Percentiles rank a stretch among this genome's conserved stretches.
Evolutionary conservation across 257 asterid genomes (phyloP).

Genomic region (Solanum bulbocastanum): DNA sequence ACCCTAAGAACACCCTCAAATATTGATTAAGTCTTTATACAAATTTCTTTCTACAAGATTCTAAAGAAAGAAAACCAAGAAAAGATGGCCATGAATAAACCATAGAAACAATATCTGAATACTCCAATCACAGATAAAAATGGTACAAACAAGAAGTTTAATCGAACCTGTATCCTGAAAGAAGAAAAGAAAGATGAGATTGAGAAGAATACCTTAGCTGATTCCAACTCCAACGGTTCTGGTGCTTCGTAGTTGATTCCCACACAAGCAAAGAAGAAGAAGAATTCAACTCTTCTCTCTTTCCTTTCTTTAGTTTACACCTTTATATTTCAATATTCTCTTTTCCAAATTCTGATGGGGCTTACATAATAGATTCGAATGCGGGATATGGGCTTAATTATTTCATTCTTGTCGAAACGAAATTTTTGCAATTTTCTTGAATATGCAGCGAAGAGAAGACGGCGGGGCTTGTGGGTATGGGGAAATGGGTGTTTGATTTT

Average conservation of each 20-base stretch:
- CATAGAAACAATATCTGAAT: not conserved
- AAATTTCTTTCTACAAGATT: not conserved
- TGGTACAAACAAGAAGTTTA: not conserved
- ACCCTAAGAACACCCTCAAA: not conserved
- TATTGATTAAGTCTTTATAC: not conserved
- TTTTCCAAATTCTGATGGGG: not conserved
- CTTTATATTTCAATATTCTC: not conserved
- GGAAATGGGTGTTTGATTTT: constrained; percentile 3
- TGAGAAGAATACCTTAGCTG: constrained; percentile 38
- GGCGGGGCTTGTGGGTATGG: constrained; percentile 12
- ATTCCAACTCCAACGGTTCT: constrained; percentile 68
- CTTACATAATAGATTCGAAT: no score
- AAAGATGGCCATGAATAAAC: not conserved
- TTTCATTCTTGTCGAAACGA: not conserved
- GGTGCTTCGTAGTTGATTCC: constrained; percentile 45
- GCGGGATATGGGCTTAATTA: no score
- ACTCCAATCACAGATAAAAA: not conserved
- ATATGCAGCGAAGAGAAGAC: not conserved
- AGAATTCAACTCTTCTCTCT: not conserved
- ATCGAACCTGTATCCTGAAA: not conserved
- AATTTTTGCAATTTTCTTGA: not conserved
- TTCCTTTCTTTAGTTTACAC: not conserved
- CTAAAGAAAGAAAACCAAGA: not conserved
- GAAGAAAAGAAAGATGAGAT: not conserved
- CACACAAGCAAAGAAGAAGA: constrained; percentile 1